Percentiles rank a stretch among this genome's conserved stretches.
Evolutionary conservation across 2,329 filamentous ascomycete genomes (phyloP).

Genomic region (Thermothelomyces thermophilus): DNA sequence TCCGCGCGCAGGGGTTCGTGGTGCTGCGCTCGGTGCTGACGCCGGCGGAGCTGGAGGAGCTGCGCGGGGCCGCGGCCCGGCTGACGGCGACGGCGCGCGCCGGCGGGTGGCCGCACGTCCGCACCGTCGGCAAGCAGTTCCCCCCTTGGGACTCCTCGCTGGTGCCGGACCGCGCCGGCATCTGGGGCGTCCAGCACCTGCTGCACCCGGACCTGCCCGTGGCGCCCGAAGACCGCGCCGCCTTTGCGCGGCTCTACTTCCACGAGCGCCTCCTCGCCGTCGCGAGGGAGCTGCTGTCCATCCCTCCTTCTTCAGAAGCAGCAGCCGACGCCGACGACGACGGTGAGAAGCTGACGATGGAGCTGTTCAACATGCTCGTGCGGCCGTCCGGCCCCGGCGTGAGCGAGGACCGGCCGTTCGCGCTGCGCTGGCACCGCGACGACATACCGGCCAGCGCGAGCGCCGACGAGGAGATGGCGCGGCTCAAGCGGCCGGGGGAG

Average conservation of each 20-base stretch:
- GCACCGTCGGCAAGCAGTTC: conserved; percentile 84
- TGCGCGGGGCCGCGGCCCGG: conserved; percentile 53
- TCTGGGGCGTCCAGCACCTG: conserved; percentile 87
- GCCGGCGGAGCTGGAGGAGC: conserved; percentile 45
- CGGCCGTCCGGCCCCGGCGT: conserved; percentile 46
- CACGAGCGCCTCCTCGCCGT: conserved; percentile 55
- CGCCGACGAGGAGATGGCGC: conserved; percentile 57
- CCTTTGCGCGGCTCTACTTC: conserved; percentile 69
- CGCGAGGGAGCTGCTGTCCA: conserved; percentile 55
- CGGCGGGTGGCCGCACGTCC: conserved; percentile 75
- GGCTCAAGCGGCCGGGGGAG: conserved; percentile 43
- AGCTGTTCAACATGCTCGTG: conserved; percentile 81
- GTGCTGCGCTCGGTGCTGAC: conserved; percentile 60
- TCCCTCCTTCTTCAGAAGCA: background rate
- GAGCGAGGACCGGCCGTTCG: conserved; percentile 50
- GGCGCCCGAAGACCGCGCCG: conserved; percentile 30
- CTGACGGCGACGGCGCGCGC: conserved; percentile 56
- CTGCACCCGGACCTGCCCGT: conserved; percentile 65
- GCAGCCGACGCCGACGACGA: conserved; percentile 40
- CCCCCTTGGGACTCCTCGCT: conserved; percentile 67
- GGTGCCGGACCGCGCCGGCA: conserved; percentile 48
- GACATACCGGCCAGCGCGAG: conserved; percentile 64
- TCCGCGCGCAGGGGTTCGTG: conserved; percentile 70
- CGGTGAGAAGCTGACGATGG: conserved; percentile 61
- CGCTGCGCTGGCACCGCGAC: conserved; percentile 78